A percentile compares a stretch with the other conserved stretches of the same genome.
These are phyloP conservation scores for Geosmithia putterillii DNA, from an alignment of 2,329 filamentous ascomycete genomes.

Conservation along the genomic window DNA sequence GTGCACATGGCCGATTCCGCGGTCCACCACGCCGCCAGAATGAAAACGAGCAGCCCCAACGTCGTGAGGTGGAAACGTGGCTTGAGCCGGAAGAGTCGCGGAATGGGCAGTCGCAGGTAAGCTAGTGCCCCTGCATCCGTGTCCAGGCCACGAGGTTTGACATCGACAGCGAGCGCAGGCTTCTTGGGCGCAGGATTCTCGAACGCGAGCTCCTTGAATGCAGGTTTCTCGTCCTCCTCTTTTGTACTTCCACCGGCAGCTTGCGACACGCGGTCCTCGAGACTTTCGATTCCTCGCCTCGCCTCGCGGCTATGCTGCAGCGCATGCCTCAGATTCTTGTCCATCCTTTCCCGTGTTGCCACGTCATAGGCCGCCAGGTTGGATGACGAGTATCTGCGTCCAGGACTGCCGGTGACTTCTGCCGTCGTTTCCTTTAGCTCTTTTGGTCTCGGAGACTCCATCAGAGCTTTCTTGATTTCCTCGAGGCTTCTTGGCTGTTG, in stretches of 20 bases:
- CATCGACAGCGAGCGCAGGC: not conserved
- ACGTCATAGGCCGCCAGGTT: conserved; percentile 26
- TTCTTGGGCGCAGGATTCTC: not conserved
- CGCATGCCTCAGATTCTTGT: conserved; percentile 36
- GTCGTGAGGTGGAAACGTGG: conserved; percentile 34
- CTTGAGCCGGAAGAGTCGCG: conserved; percentile 29
- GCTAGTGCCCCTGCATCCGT: no score
- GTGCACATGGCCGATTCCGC: conserved; percentile 41
- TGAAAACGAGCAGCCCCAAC: conserved; percentile 30
- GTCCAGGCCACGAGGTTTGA: no score
- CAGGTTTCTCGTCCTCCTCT: not conserved
- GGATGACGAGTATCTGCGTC: no score
- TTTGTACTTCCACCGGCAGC: conserved; percentile 3
- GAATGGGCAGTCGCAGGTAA: conserved; percentile 30
- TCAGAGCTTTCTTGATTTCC: not conserved
- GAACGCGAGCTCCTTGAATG: no score
- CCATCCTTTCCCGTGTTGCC: conserved; percentile 35
- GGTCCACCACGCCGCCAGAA: conserved; percentile 38
- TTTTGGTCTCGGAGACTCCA: not conserved
- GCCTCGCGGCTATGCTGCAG: conserved; percentile 39
- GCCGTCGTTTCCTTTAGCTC: conserved; percentile 6
- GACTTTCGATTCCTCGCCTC: conserved; percentile 44
- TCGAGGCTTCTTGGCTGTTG: not conserved
- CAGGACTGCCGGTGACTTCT: no score
- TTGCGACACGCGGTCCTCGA: conserved; percentile 38